phyloP scores from a whole-genome alignment of 1,284 basidiomycete genomes.

The Polyporus tsugae region DNA sequence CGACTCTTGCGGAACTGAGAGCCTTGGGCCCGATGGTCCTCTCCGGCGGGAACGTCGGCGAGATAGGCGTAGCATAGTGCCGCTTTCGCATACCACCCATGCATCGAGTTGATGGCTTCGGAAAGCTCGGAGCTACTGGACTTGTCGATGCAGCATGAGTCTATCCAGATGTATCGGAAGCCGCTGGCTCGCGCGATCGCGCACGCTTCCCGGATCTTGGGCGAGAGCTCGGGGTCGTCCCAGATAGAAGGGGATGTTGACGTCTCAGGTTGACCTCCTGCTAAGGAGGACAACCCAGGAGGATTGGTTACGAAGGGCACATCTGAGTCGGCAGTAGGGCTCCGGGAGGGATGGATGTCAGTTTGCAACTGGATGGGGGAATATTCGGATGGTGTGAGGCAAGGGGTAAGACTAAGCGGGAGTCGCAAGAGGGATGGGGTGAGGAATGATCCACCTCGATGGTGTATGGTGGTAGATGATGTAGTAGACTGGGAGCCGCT shows the following conservation, averaged over 20 bases:
- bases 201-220: slow-evolving; percentile 1
- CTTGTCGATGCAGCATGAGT: slow-evolving; percentile 2
- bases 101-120: not conserved
- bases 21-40: not conserved
- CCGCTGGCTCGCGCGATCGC: not conserved
- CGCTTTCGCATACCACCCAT: not conserved
- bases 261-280: not conserved
- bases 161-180: not conserved
- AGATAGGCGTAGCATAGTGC: not conserved
- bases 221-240: not conserved
- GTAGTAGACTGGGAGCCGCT: not conserved
- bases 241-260: not conserved
- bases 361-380: too few species aligned
- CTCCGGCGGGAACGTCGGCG: not conserved
- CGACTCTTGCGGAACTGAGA: not conserved
- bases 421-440: too few species aligned
- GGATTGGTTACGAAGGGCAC: not conserved
- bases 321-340: too few species aligned
- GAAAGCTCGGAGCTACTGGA: not conserved
- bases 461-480: not conserved
- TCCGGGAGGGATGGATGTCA: not conserved
- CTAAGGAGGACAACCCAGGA: not conserved
- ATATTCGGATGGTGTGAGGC: not conserved
- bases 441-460: too few species aligned
- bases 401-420: not conserved